phyloP scores from a whole-genome alignment of 768 basidiomycete species.

The Tephrocybe sp. region DNA sequence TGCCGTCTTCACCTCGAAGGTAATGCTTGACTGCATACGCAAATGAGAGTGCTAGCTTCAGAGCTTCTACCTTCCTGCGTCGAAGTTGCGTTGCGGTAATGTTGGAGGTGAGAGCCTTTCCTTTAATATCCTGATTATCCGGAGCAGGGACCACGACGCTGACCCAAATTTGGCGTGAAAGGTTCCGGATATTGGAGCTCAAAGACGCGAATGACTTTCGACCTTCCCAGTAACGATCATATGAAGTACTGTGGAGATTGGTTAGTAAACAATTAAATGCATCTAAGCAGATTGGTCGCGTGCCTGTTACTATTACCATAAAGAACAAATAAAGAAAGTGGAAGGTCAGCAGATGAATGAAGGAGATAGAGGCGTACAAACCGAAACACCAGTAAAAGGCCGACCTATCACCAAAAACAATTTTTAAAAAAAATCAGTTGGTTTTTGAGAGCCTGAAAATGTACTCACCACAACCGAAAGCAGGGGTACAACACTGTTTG shows the following conservation, averaged over 20 bases:
- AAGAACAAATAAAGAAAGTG: no score
- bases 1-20: slow-evolving; percentile 80
- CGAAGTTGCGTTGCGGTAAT: slow-evolving; percentile 54
- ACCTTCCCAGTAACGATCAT: slow-evolving; percentile 88
- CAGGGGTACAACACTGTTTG: slow-evolving; percentile 85
- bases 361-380: slow-evolving; percentile 27
- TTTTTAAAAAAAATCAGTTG: slow-evolving; percentile 1
- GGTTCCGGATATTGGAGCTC: slow-evolving; percentile 72
- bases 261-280: no score
- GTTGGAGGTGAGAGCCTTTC: slow-evolving; percentile 47
- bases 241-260: slow-evolving; percentile 60
- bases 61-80: slow-evolving; percentile 64
- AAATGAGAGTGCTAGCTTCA: slow-evolving; percentile 71
- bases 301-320: slow-evolving; percentile 73
- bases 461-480: slow-evolving; percentile 85
- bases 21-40: slow-evolving; percentile 80
- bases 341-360: slow-evolving; percentile 1
- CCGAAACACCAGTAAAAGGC: slow-evolving; percentile 88
- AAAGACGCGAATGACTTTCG: slow-evolving; percentile 79
- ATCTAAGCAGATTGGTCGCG: no score
- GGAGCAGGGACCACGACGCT: slow-evolving; percentile 66
- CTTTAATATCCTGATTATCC: slow-evolving; percentile 47
- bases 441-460: slow-evolving; percentile 1
- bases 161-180: slow-evolving; percentile 79
- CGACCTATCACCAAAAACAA: slow-evolving; percentile 52